A percentile compares a stretch with the other conserved stretches of the same genome.
phyloP scores from a whole-genome alignment of 1,284 basidiomycete species.

The Trametes sp. region DNA sequence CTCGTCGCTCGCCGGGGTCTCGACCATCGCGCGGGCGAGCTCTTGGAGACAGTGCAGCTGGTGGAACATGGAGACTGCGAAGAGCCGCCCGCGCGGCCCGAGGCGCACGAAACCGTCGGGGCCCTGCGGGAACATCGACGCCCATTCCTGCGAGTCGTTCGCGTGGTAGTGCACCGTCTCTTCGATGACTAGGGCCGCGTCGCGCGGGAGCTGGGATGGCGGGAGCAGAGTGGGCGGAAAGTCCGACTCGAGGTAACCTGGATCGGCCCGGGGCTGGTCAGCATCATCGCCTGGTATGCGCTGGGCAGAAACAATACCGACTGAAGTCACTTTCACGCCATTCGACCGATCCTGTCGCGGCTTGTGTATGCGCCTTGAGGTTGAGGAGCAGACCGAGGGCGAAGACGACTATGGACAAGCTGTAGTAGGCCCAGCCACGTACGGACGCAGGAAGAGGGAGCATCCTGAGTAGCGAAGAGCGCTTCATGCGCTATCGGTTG shows the following conservation, averaged over 20 bases:
- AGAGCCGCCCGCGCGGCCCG: conserved; percentile 38
- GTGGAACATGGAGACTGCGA: conserved; percentile 47
- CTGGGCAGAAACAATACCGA: not conserved
- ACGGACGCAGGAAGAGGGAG: not conserved
- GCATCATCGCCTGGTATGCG: not conserved
- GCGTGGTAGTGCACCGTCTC: conserved; percentile 16
- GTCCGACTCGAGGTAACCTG: conserved; percentile 7
- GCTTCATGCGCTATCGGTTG: too few relatives aligned
- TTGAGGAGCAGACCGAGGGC: not conserved
- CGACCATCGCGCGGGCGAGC: conserved; percentile 24
- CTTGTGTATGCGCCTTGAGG: not conserved
- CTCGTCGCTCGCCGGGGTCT: not conserved
- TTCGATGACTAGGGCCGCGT: conserved; percentile 10
- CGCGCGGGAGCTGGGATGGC: conserved; percentile 7
- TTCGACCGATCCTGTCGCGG: not conserved
- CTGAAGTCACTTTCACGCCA: not conserved
- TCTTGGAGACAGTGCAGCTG: conserved; percentile 48
- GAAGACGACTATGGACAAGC: not conserved
- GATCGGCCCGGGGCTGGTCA: not conserved
- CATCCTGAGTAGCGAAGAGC: too few relatives aligned
- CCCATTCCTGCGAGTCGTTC: conserved; percentile 18
- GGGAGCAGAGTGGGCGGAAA: conserved; percentile 10
- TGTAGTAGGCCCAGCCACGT: not conserved
- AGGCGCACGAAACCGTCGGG: conserved; percentile 40
- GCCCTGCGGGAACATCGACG: conserved; percentile 9